Base-by-base conservation (phyloP, 176 grass and related monocot species). In the Triticum aestivum region DNA sequence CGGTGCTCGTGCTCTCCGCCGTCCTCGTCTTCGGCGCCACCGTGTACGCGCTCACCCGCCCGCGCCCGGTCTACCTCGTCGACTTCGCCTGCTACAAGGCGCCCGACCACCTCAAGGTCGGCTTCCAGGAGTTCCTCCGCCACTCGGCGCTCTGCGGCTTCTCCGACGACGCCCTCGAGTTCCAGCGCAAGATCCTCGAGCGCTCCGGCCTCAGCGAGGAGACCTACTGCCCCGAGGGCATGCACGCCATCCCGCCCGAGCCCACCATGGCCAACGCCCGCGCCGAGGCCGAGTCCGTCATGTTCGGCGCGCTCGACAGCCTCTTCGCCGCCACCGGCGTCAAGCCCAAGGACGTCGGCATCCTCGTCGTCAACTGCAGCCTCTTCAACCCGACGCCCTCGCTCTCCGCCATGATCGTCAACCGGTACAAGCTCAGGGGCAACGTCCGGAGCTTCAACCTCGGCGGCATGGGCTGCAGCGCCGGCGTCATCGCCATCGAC, bases 101-200 rank as follows among this genome's bases (percentile, higher is more conserved):
- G 9, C 93, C 93, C 11, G 78, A 15, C 10, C 26, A 93, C 8
- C 86, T 92, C 59, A 77, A 92, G 83, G 87, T 90, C 32, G 83
- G 61, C 64, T 92, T 86, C 82, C 64, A 69, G 18, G 82, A 84
- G 65, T 98, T 98, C 90, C 78, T 98, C 69, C 65, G 34, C n/a
- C 97, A 92, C 85, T 96, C 94, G 37, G 39, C 77, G 80, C 82
- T 93, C 17, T 92, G 88, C 78, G 92, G 89, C 39, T 90, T 92
- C 87, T 93, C 91, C 77, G 65, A 91, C 33, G 83, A 93, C 23
- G 83, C 82, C 11, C 87, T 98, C 51, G 90, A 96, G 79, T 98
- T 98, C 89, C 97, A 98, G 89, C 90, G 94, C 82, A 96, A 92
- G 82, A 98, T 98, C 82, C 84, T 96, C 5, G 94, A 98, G 92